Evolutionary conservation across 805 yeast species (phyloP), one percentile per base, ranked within the genome.

Genomic region (Yueomyces sp.): DNA sequence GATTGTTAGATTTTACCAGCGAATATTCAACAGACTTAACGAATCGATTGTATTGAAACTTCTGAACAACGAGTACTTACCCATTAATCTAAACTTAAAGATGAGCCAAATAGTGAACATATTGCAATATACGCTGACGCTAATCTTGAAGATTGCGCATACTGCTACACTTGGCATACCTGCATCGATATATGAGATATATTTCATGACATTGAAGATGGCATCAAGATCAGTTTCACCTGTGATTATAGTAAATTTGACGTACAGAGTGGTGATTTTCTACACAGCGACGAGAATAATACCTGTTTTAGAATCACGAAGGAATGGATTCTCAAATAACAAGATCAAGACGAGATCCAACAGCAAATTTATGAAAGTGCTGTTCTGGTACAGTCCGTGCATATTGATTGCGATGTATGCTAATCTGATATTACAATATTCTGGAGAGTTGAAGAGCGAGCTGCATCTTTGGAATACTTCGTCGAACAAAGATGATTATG

Each of bases 351-450:
- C n/a, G 5, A 34, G 26, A 34, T 7, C n/a, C 8, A 34, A 34
- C n/a, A 34, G n/a, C 6, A 34, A 11, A 11, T 34, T 34, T 28
- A 73, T 78, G 63, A 68, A 69, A 47, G 59, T 85, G 49, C 72
- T 87, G 30, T 87, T 87, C 57, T 79, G 95, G 30, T 90, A 85
- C 62, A 82, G 95, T 34, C 96, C 97, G 2, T 85, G 95, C 62
- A 79, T 90, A 46, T 78, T 92, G 38, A 86, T 90, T 45, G 95
- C 95, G 1, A 95, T 92, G 45, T 90, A 92, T 65, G 86, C 97
- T 2, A 95, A 90, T 59, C 67, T 92, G 53, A 81, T 90, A 74
- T 74, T 90, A 71, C 94, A 85, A 66, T 86, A 86, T 56, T 77
- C 81, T 42, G 85, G 86, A 42, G 81, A 78, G 55, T 66, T 82